A percentile compares a stretch with the other conserved stretches of the same genome.
Evolutionary conservation across 768 basidiomycete genomes (phyloP).

Genomic region (Amanita fuliginea): DNA sequence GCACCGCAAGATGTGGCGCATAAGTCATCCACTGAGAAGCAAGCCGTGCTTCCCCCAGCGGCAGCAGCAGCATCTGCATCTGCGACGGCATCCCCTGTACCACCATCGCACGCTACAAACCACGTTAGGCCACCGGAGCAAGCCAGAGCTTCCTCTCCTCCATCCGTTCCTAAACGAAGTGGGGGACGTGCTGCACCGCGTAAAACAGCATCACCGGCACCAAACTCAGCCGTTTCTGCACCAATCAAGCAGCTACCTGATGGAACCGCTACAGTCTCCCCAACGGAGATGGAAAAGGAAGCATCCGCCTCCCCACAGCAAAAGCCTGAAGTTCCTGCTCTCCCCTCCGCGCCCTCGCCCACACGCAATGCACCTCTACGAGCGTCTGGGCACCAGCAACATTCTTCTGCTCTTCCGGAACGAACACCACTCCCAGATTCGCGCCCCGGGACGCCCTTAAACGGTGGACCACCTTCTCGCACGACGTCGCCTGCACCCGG

Average conservation of each 20-base stretch:
- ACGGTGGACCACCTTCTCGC: slow-evolving; percentile 4
- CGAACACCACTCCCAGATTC: slow-evolving; percentile 5
- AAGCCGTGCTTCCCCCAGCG: slow-evolving; percentile 12
- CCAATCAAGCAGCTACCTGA: background rate
- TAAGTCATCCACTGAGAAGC: background rate
- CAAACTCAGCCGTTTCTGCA: background rate
- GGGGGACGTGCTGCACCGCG: slow-evolving; percentile 20
- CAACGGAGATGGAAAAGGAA: background rate
- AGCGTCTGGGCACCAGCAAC: background rate
- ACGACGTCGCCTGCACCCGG: slow-evolving; percentile 4
- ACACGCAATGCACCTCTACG: background rate
- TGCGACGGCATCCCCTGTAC: background rate
- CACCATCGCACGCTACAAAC: background rate
- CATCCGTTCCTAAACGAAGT: slow-evolving; percentile 42
- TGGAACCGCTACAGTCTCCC: background rate
- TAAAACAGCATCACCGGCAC: slow-evolving; percentile 7
- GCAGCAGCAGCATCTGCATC: slow-evolving; percentile 17
- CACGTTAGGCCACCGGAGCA: background rate
- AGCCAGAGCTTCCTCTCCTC: slow-evolving; percentile 17
- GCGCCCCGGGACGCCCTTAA: slow-evolving; percentile 1
- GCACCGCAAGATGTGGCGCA: slow-evolving; percentile 4
- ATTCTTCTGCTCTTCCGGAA: slow-evolving; percentile 2
- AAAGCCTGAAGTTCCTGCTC: background rate
- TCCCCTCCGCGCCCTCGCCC: background rate
- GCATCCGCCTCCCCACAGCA: background rate